A percentile compares a stretch with the other conserved stretches of the same genome.
Evolutionary conservation across 371 early-diverging fungal genomes (phyloP).

Genomic region (Mucor irregularis): DNA sequence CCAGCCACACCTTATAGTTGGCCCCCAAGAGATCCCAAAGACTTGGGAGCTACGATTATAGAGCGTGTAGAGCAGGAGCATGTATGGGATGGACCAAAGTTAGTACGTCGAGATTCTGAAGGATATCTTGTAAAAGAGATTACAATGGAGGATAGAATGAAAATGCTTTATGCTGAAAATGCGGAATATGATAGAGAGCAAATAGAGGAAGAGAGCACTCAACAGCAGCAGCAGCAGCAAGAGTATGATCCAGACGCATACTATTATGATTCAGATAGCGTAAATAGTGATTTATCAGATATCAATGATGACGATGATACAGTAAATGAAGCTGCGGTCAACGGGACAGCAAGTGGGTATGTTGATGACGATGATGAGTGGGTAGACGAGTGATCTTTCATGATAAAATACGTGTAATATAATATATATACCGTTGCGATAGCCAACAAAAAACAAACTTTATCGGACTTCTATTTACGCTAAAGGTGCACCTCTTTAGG

Average conservation of each 20-base stretch:
- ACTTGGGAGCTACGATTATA: conserved; percentile 12
- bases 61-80: conserved; percentile 4
- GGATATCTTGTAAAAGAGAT: conserved; percentile 52
- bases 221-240: neutral
- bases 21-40: conserved; percentile 35
- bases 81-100: neutral
- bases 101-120: conserved; percentile 57
- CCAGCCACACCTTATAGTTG: conserved; percentile 26
- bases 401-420: too few species aligned
- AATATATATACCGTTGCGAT: too few species aligned
- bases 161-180: conserved; percentile 14
- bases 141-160: conserved; percentile 35
- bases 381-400: too few species aligned
- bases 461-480: too few species aligned
- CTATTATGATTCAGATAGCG: conserved; percentile 9
- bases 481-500: too few species aligned
- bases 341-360: too few species aligned
- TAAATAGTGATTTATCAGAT: neutral
- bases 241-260: conserved; percentile 2
- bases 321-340: too few species aligned
- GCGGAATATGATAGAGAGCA: neutral
- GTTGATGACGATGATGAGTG: too few species aligned
- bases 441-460: too few species aligned
- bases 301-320: neutral
- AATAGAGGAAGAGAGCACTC: neutral